Conservation (phyloP, 257 asterid species). For the Thymus mandschuricus region DNA sequence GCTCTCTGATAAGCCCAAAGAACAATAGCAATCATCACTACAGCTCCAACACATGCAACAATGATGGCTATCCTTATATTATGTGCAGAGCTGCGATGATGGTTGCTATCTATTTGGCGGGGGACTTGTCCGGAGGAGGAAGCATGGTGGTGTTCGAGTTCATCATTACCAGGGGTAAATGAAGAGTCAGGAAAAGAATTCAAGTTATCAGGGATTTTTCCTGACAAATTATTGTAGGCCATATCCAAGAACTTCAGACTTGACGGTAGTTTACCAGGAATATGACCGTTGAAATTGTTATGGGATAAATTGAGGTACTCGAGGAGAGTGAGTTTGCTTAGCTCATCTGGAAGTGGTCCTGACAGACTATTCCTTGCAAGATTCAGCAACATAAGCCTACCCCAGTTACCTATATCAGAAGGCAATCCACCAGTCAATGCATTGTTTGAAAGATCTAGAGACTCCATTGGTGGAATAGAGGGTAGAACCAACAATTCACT, state of each 20-base stretch:
- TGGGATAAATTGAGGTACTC: constrained; percentile 72
- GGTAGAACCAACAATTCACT: constrained; percentile 65
- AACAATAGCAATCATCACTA: constrained; percentile 70
- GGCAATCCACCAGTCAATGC: constrained; percentile 65
- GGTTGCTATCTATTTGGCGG: constrained; percentile 9
- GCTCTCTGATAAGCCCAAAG: constrained; percentile 75
- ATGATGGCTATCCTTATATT: constrained; percentile 69
- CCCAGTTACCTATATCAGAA: constrained; percentile 67
- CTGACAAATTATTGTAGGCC: constrained; percentile 67
- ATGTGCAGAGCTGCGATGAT: constrained; percentile 43
- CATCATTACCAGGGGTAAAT: constrained; percentile 68
- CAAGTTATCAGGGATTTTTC: constrained; percentile 71
- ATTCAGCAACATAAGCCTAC: constrained; percentile 67
- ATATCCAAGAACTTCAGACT: constrained; percentile 61
- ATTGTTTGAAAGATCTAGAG: constrained; percentile 80
- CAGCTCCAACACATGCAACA: constrained; percentile 79
- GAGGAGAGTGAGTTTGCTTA: constrained; percentile 63
- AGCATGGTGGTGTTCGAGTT: constrained; percentile 29
- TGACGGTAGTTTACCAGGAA: constrained; percentile 64
- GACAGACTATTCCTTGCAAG: constrained; percentile 69
- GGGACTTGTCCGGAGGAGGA: constrained; percentile 37
- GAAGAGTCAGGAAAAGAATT: constrained; percentile 59
- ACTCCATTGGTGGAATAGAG: constrained; percentile 66
- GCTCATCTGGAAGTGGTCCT: constrained; percentile 69
- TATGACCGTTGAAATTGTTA: constrained; percentile 66